phyloP scores from a whole-genome alignment of 345 rosid genomes.

The Clarkia xantiana region DNA sequence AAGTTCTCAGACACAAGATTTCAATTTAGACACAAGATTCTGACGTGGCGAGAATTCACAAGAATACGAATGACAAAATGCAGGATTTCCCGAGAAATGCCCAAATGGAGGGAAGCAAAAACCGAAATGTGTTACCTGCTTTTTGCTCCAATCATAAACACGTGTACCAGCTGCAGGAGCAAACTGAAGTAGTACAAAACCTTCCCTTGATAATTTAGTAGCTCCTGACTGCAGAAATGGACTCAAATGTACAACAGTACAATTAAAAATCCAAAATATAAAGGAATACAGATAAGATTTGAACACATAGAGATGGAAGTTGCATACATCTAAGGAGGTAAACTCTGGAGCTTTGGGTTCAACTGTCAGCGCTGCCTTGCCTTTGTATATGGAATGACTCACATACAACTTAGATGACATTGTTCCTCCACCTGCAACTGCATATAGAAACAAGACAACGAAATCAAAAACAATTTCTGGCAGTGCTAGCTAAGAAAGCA shows the following conservation, averaged over 20 bases:
- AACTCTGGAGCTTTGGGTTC: constrained; percentile 81
- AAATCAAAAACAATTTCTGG: no score
- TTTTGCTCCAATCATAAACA: constrained; percentile 78
- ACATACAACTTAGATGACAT: constrained; percentile 48
- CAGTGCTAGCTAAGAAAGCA: background rate
- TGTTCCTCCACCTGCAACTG: constrained; percentile 25
- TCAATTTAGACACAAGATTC: background rate
- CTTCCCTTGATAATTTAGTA: constrained; percentile 53
- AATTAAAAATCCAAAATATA: background rate
- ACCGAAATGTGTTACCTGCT: constrained; percentile 46
- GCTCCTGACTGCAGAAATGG: constrained; percentile 63
- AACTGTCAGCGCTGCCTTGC: constrained; percentile 81
- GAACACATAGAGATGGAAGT: constrained; percentile 1
- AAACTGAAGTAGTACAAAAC: constrained; percentile 59
- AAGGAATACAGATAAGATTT: background rate
- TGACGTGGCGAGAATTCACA: background rate
- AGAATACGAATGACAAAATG: background rate
- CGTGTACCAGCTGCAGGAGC: constrained; percentile 75
- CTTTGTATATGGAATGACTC: constrained; percentile 84
- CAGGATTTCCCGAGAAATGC: background rate
- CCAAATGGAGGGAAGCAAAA: background rate
- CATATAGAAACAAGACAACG: background rate
- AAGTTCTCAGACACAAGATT: no score
- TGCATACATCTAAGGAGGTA: constrained; percentile 45
- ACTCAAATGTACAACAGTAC: constrained; percentile 2